A percentile compares a stretch with the other conserved stretches of the same genome.
phyloP scores from a whole-genome alignment of 495 filamentous ascomycete genomes.

The Penicillium lividum region DNA sequence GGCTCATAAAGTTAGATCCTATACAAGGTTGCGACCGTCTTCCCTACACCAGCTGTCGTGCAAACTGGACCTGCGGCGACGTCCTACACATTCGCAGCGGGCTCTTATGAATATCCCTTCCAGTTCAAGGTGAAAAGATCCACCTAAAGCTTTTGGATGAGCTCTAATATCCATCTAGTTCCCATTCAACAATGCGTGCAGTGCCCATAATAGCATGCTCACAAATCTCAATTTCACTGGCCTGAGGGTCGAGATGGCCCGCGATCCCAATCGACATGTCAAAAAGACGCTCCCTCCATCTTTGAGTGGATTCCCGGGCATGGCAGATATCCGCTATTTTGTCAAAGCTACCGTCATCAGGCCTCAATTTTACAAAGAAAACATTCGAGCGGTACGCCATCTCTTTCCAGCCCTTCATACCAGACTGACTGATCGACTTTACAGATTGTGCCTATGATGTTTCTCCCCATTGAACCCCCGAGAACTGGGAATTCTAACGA shows the following conservation, averaged over 20 bases:
- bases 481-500: slow-evolving; percentile 63
- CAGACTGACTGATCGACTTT: slow-evolving; percentile 11
- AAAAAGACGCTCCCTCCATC: slow-evolving; percentile 88
- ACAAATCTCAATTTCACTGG: slow-evolving; percentile 58
- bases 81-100: slow-evolving; percentile 67
- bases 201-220: slow-evolving; percentile 57
- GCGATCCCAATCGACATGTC: slow-evolving; percentile 63
- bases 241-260: slow-evolving; percentile 58
- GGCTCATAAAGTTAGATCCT: slow-evolving; percentile 51
- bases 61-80: slow-evolving; percentile 42
- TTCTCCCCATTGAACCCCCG: slow-evolving; percentile 91
- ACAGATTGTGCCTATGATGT: slow-evolving; percentile 66
- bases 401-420: background rate
- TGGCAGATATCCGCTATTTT: slow-evolving; percentile 90
- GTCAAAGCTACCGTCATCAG: slow-evolving; percentile 87
- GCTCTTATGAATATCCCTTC: slow-evolving; percentile 87
- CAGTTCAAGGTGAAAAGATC: slow-evolving; percentile 67
- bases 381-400: slow-evolving; percentile 62
- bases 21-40: slow-evolving; percentile 65
- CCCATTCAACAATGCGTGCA: slow-evolving; percentile 89
- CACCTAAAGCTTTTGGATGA: background rate
- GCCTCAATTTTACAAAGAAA: slow-evolving; percentile 81
- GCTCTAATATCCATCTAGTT: slow-evolving; percentile 43
- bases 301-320: slow-evolving; percentile 73
- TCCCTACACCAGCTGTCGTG: slow-evolving; percentile 58